Evolutionary conservation across 2,329 filamentous ascomycete species (phyloP).

Genomic region (Colletotrichum theobromicola): DNA sequence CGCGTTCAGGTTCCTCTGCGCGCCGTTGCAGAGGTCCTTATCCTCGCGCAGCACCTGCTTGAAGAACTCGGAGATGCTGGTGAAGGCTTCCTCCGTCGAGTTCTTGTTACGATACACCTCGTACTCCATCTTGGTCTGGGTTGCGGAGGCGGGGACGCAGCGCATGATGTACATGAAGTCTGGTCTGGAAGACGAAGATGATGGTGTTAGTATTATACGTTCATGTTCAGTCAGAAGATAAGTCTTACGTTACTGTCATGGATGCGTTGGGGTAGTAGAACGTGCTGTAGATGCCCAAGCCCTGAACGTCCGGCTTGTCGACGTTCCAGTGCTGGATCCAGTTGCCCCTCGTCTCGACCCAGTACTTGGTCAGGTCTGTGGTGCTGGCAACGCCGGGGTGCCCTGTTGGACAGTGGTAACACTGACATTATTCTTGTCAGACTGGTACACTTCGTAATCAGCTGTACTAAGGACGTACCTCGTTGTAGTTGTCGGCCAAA

Average conservation of each 20-base stretch:
- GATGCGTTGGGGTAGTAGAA: not conserved
- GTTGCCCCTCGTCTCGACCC: conserved; percentile 35
- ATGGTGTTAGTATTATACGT: rapidly evolving
- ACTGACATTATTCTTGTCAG: not conserved
- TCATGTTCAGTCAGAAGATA: too few species aligned
- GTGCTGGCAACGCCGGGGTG: conserved; percentile 49
- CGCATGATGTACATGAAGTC: conserved; percentile 57
- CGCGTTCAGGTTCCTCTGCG: conserved; percentile 54
- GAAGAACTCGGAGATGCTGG: conserved; percentile 51
- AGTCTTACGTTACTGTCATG: not conserved
- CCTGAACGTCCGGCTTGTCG: conserved; percentile 37
- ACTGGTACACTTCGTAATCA: too few species aligned
- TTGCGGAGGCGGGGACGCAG: conserved; percentile 49
- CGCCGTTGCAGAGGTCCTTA: conserved; percentile 52
- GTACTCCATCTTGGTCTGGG: conserved; percentile 49
- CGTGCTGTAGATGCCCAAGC: conserved; percentile 37
- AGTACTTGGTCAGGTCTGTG: conserved; percentile 49
- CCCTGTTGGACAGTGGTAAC: conserved; percentile 35
- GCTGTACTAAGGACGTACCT: too few species aligned
- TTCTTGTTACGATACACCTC: conserved; percentile 56
- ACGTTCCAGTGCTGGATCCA: conserved; percentile 42
- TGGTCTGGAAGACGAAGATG: rapidly evolving
- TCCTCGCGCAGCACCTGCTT: conserved; percentile 57
- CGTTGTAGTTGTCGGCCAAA: not conserved
- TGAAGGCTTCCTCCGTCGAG: conserved; percentile 50